Conservation (phyloP, 768 basidiomycete species). For the Jaapia argillacea region DNA sequence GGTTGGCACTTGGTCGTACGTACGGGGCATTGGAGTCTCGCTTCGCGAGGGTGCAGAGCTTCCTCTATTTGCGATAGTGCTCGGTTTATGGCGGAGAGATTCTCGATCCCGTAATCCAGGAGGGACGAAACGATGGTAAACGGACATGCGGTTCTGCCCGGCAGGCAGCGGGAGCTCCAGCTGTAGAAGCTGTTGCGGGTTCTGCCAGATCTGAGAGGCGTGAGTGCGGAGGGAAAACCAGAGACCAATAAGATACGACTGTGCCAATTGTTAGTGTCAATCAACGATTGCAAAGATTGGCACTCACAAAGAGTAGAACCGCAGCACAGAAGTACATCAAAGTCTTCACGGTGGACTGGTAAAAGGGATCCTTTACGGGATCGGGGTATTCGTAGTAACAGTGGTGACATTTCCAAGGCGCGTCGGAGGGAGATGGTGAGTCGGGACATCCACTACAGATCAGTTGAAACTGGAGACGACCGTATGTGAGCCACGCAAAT, state of each 20-base stretch:
- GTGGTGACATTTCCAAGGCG: conserved; percentile 78
- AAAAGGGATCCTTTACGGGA: conserved; percentile 90
- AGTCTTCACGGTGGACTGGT: conserved; percentile 89
- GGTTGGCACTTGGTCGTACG: background rate
- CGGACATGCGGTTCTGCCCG: conserved; percentile 38
- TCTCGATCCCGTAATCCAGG: conserved; percentile 14
- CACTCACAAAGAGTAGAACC: conserved; percentile 80
- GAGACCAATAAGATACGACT: conserved; percentile 95
- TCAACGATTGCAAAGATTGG: conserved; percentile 1
- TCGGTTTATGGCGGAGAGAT: conserved; percentile 35
- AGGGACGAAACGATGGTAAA: conserved; percentile 52
- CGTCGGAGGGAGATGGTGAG: conserved; percentile 16
- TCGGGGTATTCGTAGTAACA: conserved; percentile 95
- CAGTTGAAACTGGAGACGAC: conserved; percentile 63
- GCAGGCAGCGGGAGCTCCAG: conserved; percentile 43
- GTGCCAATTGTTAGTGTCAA: conserved; percentile 4
- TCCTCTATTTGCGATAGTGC: conserved; percentile 25
- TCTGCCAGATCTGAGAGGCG: conserved; percentile 98
- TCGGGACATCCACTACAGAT: conserved; percentile 75
- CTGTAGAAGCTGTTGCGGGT: conserved; percentile 78
- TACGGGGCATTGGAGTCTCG: conserved; percentile 21
- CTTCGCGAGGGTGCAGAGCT: conserved; percentile 24
- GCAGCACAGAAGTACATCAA: conserved; percentile 93
- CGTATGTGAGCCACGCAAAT: conserved; percentile 4
- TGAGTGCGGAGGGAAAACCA: conserved; percentile 99